Evolutionary conservation across 345 rosid genomes (phyloP).

Genomic region (Salix suchowensis): DNA sequence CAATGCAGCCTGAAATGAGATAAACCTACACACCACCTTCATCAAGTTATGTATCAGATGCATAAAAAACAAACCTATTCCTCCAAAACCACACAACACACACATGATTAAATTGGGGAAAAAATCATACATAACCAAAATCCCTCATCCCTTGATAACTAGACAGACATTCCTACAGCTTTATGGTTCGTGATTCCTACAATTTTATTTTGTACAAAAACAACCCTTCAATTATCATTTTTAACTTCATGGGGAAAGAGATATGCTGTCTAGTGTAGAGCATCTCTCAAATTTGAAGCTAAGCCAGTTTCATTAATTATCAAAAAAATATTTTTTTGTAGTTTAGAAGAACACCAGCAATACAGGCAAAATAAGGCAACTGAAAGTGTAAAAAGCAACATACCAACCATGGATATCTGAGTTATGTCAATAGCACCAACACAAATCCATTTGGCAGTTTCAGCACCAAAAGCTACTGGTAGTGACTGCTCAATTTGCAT

Average conservation of each 20-base stretch:
- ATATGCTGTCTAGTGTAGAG: neutral
- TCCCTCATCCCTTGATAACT: too few species aligned
- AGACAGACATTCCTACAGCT: neutral
- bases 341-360: neutral
- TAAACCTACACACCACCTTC: neutral
- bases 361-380: neutral
- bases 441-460: conserved; percentile 98
- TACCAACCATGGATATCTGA: conserved; percentile 93
- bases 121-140: too few species aligned
- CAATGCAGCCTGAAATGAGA: neutral
- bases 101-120: too few species aligned
- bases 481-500: conserved; percentile 58
- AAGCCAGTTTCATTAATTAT: neutral
- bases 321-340: neutral
- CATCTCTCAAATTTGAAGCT: neutral
- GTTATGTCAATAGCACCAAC: conserved; percentile 96
- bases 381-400: neutral
- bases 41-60: neutral
- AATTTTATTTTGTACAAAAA: neutral
- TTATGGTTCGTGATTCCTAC: neutral
- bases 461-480: conserved; percentile 96
- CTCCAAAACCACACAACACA: neutral
- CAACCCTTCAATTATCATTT: neutral
- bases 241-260: neutral
- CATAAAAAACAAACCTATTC: neutral